Evolutionary conservation across 2,329 filamentous ascomycete genomes (phyloP).

Genomic region (Claviceps digitariae): DNA sequence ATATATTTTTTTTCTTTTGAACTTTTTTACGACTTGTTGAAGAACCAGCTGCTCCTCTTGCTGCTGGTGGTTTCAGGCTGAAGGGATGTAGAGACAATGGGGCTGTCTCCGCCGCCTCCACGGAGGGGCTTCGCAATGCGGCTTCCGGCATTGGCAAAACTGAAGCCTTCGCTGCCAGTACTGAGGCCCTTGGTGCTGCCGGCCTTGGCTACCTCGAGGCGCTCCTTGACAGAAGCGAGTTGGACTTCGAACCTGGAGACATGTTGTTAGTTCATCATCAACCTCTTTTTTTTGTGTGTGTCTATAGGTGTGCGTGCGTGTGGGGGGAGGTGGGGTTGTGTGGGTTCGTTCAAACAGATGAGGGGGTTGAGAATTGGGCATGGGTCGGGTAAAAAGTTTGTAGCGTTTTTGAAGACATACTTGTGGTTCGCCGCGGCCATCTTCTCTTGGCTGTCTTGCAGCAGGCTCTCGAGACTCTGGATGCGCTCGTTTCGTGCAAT

Average conservation of each 20-base stretch:
- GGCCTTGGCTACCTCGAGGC: conserved; percentile 86
- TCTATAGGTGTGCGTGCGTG: too few species aligned
- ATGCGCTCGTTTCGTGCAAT: conserved; percentile 96
- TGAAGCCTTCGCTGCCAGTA: conserved; percentile 55
- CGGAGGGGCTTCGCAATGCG: conserved; percentile 57
- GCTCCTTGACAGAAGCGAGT: conserved; percentile 93
- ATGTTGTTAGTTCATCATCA: not conserved
- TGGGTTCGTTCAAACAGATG: not conserved
- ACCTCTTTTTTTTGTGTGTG: not conserved
- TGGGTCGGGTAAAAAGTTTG: not conserved
- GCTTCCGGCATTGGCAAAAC: conserved; percentile 50
- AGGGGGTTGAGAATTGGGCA: too few species aligned
- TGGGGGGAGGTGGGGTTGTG: too few species aligned
- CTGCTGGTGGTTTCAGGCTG: conserved; percentile 39
- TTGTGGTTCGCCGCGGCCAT: conserved; percentile 93
- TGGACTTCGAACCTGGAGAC: conserved; percentile 78
- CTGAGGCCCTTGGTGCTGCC: conserved; percentile 77
- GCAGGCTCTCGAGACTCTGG: conserved; percentile 76
- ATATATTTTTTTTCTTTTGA: too few species aligned
- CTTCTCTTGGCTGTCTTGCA: conserved; percentile 98
- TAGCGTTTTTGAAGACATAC: conserved; percentile 39
- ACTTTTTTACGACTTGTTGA: conserved; percentile 41
- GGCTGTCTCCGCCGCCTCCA: conserved; percentile 38
- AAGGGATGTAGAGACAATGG: conserved; percentile 40
- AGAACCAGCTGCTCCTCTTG: conserved; percentile 66